Percentiles rank a stretch among this genome's conserved stretches.
phyloP scores from a whole-genome alignment of 1,139 yeast genomes.

The Geotrichum fermentans region DNA sequence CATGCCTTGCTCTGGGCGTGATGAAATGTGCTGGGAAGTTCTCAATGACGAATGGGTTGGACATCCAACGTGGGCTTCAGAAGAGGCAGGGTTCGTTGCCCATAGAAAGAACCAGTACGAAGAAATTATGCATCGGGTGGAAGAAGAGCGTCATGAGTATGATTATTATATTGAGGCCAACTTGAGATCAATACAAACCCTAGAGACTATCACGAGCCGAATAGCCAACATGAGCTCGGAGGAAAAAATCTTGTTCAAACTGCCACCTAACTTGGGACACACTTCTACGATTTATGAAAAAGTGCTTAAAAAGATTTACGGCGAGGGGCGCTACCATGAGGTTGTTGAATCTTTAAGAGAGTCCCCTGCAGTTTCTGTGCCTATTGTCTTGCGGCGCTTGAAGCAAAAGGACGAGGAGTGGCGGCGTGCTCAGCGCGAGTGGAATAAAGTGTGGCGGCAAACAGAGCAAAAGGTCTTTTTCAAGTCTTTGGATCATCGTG shows the following conservation, averaged over 20 bases:
- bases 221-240: conserved; percentile 90
- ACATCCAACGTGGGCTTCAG: conserved; percentile 99
- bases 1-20: conserved; percentile 98
- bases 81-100: conserved; percentile 95
- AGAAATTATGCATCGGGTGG: conserved; percentile 89
- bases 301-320: conserved; percentile 86
- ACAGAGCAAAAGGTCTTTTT: conserved; percentile 92
- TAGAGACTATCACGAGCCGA: conserved; percentile 91
- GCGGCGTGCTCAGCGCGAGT: conserved; percentile 96
- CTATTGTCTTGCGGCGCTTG: conserved; percentile 82
- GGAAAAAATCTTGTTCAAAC: conserved; percentile 76
- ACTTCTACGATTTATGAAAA: conserved; percentile 83
- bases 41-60: conserved; percentile 99
- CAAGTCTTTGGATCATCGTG: conserved; percentile 91
- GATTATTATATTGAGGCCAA: conserved; percentile 95
- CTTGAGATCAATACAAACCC: conserved; percentile 87
- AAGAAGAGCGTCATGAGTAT: conserved; percentile 95
- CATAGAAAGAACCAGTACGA: conserved; percentile 97
- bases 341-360: conserved; percentile 94
- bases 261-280: conserved; percentile 94
- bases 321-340: conserved; percentile 91
- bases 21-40: conserved; percentile 99
- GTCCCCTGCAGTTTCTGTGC: conserved; percentile 91
- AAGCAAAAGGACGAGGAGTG: conserved; percentile 98
- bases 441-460: conserved; percentile 99